Conservation (phyloP, 139 green algal species). For the Coelastrella sp. region DNA sequence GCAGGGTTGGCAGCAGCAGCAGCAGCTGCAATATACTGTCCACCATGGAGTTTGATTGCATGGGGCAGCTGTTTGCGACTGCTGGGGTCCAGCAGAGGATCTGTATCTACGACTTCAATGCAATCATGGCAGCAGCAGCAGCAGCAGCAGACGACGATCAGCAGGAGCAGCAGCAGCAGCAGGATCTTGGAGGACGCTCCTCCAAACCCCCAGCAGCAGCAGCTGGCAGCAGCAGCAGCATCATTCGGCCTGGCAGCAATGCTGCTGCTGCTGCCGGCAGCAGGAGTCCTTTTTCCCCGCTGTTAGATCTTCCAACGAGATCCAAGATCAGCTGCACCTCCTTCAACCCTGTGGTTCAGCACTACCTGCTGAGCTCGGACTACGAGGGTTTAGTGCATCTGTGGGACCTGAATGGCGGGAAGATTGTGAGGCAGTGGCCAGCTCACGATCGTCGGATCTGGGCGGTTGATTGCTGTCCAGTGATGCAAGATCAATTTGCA, state of each 20-base stretch:
- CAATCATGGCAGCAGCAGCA: conserved; percentile 17
- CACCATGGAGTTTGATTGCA: neutral
- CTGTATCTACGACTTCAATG: conserved; percentile 21
- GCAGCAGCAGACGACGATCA: conserved; percentile 8
- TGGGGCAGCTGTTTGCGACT: neutral
- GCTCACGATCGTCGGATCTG: conserved; percentile 90
- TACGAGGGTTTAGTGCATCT: conserved; percentile 86
- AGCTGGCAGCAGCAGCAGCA: neutral
- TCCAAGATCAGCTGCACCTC: conserved; percentile 87
- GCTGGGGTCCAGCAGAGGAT: conserved; percentile 45
- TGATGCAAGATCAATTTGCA: conserved; percentile 61
- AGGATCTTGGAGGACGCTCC: neutral
- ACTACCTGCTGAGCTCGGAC: conserved; percentile 66
- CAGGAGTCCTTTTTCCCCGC: neutral
- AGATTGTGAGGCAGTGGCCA: conserved; percentile 67
- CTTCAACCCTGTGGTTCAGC: conserved; percentile 69
- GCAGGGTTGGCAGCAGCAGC: neutral
- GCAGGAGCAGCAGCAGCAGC: conserved; percentile 11
- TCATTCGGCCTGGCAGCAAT: neutral
- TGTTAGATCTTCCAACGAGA: conserved; percentile 77
- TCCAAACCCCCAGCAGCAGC: neutral
- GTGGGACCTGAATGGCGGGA: conserved; percentile 68
- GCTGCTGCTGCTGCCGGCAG: conserved; percentile 6
- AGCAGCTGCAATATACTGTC: neutral
- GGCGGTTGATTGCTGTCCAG: conserved; percentile 83